Base-by-base conservation (phyloP, 1,139 yeast species). In the Debaryomycetaceae sp. region DNA sequence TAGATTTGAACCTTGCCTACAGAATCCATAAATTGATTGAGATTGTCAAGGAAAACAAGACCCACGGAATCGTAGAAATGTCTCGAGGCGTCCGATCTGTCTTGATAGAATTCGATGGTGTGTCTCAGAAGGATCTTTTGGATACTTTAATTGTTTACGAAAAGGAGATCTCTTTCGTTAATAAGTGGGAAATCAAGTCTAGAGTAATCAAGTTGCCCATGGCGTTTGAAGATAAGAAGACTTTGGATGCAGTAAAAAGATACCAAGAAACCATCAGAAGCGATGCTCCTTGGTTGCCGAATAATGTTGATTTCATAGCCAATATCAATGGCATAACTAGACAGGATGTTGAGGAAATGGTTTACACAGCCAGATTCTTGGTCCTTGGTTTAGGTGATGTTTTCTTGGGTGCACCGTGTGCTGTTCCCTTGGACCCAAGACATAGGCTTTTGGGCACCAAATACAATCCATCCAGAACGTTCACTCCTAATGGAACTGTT, bases 321-420 rank as follows among this genome's bases (percentile, higher is more conserved):
- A 78, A 79, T 47, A 87, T 91, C 46, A 92, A 92, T 59, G 95
- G 85, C 16, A 74, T 91, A 36, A 78, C 78, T 41, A 81, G 96
- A 53, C 69, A 78, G 14, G 87, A 81, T 41, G 92, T 92, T 40
- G 75, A 83, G 47, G 87, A 87, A 51, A 80, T 89, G 84, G 65
- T 91, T 53, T 92, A 88, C 68, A 72, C 86, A 38, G 97, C 98
- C 4, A 76, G 91, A 56, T 92, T 85, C 70, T 73, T 92, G 67
- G 98, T 92, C 6, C 70, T 92, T 48, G 98, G 98, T 40, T 79
- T 91, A 46, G 98, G 98, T 57, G 98, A 92, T 65, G 98, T 92
- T 31, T 92, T 89, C 69, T 75, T 92, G 52, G 98, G 98, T 34
- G 96, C 98, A 2, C 98, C 98, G 34, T 91, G 98, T 74, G 98